Conservation (phyloP, 1,139 yeast genomes). For the Citeromyces hawaiiensis region DNA sequence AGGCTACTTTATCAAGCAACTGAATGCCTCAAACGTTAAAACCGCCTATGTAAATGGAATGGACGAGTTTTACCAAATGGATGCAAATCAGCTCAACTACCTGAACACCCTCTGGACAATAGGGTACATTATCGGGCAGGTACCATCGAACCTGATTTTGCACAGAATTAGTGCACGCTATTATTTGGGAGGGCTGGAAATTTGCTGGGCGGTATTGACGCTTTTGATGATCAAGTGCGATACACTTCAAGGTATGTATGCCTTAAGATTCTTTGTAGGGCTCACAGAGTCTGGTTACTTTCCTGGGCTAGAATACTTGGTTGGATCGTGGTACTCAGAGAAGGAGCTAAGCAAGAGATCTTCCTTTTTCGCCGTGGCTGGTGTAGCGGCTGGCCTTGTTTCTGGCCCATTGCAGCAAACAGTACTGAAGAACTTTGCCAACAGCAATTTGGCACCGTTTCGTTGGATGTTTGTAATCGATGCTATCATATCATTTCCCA, state of each 20-base stretch:
- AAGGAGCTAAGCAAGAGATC: constrained; percentile 49
- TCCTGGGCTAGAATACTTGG: constrained; percentile 44
- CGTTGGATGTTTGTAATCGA: constrained; percentile 66
- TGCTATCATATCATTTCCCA: constrained; percentile 43
- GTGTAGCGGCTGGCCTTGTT: constrained; percentile 45
- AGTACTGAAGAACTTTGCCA: constrained; percentile 29
- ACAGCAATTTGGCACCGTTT: constrained; percentile 49
- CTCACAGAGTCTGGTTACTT: constrained; percentile 50
- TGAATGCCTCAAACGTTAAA: constrained; percentile 48
- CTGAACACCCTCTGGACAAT: constrained; percentile 44
- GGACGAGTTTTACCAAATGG: constrained; percentile 42
- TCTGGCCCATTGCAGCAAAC: constrained; percentile 54
- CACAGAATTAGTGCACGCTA: constrained; percentile 40
- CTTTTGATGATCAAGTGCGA: constrained; percentile 24
- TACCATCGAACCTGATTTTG: constrained; percentile 36
- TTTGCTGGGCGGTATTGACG: constrained; percentile 46
- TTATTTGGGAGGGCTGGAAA: constrained; percentile 38
- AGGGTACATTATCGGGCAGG: constrained; percentile 45
- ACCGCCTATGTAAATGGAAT: constrained; percentile 65
- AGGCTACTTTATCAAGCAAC: constrained; percentile 55
- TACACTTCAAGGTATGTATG: too few species aligned
- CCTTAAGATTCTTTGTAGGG: constrained; percentile 40
- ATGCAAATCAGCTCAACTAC: constrained; percentile 49
- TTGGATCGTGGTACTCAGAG: constrained; percentile 50
- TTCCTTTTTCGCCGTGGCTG: constrained; percentile 47